phyloP scores from a whole-genome alignment of 331 rosid species.

The Malus hybrid region DNA sequence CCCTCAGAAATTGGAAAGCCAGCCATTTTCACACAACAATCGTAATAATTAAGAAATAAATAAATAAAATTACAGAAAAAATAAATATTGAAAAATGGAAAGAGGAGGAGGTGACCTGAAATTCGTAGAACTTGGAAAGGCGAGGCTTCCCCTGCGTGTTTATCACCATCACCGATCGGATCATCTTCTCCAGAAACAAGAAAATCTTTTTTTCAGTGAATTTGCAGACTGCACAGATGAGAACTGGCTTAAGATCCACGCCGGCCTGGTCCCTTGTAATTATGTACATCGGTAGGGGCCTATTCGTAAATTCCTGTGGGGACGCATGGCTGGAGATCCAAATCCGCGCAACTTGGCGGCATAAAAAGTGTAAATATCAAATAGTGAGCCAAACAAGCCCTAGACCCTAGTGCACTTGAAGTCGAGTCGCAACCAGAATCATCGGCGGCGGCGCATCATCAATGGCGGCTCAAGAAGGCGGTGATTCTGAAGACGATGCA shows the following conservation, averaged over 20 bases:
- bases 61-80: not conserved
- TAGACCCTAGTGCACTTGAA: not conserved
- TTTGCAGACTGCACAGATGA: not conserved
- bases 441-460: not conserved
- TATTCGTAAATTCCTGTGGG: not conserved
- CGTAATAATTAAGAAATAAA: not conserved
- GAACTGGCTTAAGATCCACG: not conserved
- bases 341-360: not conserved
- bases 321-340: not conserved
- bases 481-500: slow-evolving; percentile 23
- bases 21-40: not conserved
- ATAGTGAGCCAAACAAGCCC: slow-evolving; percentile 19
- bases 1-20: slow-evolving; percentile 22
- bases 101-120: slow-evolving; percentile 39
- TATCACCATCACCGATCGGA: slow-evolving; percentile 73
- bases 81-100: not conserved
- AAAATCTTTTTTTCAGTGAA: not conserved
- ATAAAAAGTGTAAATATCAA: not conserved
- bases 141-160: slow-evolving; percentile 95
- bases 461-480: slow-evolving; percentile 7
- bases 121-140: slow-evolving; percentile 78
- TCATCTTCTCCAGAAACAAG: slow-evolving; percentile 30
- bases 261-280: too few species aligned
- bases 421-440: not conserved
- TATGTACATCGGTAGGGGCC: not conserved